Evolutionary conservation across 2,329 filamentous ascomycete species (phyloP).

Genomic region (Microsporum audouinii): DNA sequence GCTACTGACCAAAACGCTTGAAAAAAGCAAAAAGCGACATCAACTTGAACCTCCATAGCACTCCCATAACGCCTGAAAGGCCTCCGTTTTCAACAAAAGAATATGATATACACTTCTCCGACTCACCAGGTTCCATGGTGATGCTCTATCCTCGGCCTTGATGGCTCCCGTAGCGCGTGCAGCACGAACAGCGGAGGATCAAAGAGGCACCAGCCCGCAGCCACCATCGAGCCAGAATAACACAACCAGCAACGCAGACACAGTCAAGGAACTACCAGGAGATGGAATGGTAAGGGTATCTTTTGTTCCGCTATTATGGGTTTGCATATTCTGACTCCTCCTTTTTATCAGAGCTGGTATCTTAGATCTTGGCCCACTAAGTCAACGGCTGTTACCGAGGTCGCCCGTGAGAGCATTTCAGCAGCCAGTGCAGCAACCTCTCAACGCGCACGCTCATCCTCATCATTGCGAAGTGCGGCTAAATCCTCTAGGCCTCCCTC

Average conservation of each 20-base stretch:
- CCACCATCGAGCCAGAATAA: not conserved
- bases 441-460: slow-evolving; percentile 25
- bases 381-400: slow-evolving; percentile 37
- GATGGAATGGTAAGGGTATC: not conserved
- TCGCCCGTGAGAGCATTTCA: slow-evolving; percentile 40
- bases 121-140: slow-evolving; percentile 16
- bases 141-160: slow-evolving; percentile 25
- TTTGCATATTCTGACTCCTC: slow-evolving; percentile 1
- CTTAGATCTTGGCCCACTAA: slow-evolving; percentile 35
- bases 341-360: slow-evolving; percentile 31
- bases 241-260: not conserved
- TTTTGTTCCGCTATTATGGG: not conserved
- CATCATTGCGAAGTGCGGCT: slow-evolving; percentile 14
- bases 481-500: slow-evolving; percentile 28
- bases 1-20: not conserved
- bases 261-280: not conserved
- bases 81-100: not conserved
- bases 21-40: not conserved
- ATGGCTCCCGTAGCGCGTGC: slow-evolving; percentile 30
- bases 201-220: not conserved
- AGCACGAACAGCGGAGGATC: not conserved
- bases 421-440: slow-evolving; percentile 30
- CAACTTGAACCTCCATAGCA: not conserved
- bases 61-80: not conserved
- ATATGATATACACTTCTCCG: not conserved